Conservation (phyloP, 768 basidiomycete genomes). For the Leccinum longicurvipes region DNA sequence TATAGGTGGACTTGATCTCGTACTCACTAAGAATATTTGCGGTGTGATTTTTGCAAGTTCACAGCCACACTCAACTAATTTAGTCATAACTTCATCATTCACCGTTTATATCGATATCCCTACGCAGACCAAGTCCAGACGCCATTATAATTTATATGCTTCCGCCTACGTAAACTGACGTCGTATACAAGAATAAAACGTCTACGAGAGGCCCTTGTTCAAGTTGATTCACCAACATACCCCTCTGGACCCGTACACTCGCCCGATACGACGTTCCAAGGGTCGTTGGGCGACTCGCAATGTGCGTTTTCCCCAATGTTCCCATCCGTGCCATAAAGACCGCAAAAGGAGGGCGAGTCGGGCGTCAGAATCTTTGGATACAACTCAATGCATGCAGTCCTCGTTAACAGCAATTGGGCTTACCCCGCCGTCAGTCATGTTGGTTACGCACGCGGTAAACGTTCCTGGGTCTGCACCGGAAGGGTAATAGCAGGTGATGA, state of each 20-base stretch:
- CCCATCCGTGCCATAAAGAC: not conserved
- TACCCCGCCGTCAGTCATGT: not conserved
- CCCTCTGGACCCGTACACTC: too few species aligned
- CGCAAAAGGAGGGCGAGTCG: not conserved
- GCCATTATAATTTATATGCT: too few species aligned
- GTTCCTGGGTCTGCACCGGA: not conserved
- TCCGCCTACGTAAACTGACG: too few species aligned
- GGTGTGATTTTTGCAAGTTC: too few species aligned
- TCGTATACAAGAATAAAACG: too few species aligned
- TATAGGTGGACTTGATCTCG: too few species aligned
- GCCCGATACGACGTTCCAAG: not conserved
- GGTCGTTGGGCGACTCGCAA: conserved; percentile 1
- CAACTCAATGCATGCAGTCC: not conserved
- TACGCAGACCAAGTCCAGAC: not conserved
- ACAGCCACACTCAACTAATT: too few species aligned
- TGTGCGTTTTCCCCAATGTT: not conserved
- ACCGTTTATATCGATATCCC: too few species aligned
- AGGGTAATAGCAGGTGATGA: conserved; percentile 5
- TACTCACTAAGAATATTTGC: too few species aligned
- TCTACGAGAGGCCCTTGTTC: too few species aligned
- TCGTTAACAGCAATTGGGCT: not conserved
- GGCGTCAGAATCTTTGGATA: not conserved
- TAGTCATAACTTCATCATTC: too few species aligned
- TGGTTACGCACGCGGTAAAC: conserved; percentile 1
- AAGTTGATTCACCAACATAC: not conserved